Conservation (phyloP, 345 rosid genomes). For the Reutealis trisperma region DNA sequence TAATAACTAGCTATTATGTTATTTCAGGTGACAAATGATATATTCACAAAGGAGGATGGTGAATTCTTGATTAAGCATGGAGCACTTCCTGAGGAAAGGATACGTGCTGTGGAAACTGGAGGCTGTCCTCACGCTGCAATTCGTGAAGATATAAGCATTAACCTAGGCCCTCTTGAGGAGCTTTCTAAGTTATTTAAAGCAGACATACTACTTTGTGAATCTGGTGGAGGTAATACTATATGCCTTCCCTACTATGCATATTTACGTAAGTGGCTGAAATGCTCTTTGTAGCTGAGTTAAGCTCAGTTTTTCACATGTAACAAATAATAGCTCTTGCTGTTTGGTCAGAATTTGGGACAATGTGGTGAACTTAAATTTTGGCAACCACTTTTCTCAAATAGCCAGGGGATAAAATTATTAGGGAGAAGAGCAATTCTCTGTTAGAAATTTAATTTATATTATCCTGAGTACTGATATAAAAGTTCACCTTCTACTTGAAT, state of each 20-base stretch:
- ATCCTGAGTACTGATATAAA: not conserved
- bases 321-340: too few relatives aligned
- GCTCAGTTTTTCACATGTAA: not conserved
- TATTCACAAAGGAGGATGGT: conserved; percentile 96
- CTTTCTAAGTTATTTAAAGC: conserved; percentile 80
- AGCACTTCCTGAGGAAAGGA: conserved; percentile 91
- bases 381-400: not conserved
- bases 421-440: not conserved
- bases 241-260: not conserved
- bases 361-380: not conserved
- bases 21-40: conserved; percentile 90
- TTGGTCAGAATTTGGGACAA: not conserved
- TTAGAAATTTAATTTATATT: not conserved
- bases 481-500: not conserved
- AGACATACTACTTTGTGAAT: conserved; percentile 92
- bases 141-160: conserved; percentile 96
- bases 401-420: not conserved
- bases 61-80: conserved; percentile 92
- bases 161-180: conserved; percentile 97
- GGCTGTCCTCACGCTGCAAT: conserved; percentile 99
- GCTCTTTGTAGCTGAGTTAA: not conserved
- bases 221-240: conserved; percentile 74
- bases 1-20: not conserved
- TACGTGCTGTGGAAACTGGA: conserved; percentile 93
- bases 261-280: not conserved